Evolutionary conservation across 306 rosid genomes (phyloP), one percentile per base, ranked within the genome.

Genomic region (Nissolia schottii): DNA sequence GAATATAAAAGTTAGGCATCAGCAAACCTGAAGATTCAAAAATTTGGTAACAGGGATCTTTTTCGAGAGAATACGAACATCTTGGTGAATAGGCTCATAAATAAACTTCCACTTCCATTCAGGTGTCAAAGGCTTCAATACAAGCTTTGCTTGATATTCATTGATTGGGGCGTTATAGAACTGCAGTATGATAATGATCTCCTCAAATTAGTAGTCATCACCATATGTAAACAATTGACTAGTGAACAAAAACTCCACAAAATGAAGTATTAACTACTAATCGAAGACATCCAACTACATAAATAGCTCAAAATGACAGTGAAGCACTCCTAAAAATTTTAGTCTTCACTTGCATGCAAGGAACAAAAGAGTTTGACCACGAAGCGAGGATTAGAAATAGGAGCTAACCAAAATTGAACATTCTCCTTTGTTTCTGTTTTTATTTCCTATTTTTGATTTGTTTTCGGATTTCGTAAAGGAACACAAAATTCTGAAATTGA

Each of bases 151-250:
- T 71, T 82, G 87, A 64, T 16, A 77, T 35, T 94, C 98, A 69
- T 94, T 94, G 85, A 71, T 34, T 25, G 98, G 97, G 71, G 87
- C 92, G 87, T 91, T 94, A 67, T 86, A 94, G 83, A 94, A 74
- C 97, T 94, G 90, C 82, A 76, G 70, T 38, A 73, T 59, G 69
- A 60, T 32, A 38, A 73, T 3, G 53, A 50, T 55, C 22, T 23
- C 72, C 53, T 53, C 64, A 16, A 65, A 65, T 77, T 35, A 71
- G 53, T 54, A 59, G 18, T 64, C 53, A 24, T 58, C 59, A 25
- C 25, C 53, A 58, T 16, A 57, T 3, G 41, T 7, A 15, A 31
- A 62, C 16, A 78, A 56, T 25, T 18, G 13, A 31, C 46, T 31
- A 32, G 35, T 15, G 5, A 46, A 64, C 40, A 77, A 38, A 71